Percentiles rank a stretch among this genome's conserved stretches.
Evolutionary conservation across 306 rosid species (phyloP).

Genomic region (Corylus heterophylla): DNA sequence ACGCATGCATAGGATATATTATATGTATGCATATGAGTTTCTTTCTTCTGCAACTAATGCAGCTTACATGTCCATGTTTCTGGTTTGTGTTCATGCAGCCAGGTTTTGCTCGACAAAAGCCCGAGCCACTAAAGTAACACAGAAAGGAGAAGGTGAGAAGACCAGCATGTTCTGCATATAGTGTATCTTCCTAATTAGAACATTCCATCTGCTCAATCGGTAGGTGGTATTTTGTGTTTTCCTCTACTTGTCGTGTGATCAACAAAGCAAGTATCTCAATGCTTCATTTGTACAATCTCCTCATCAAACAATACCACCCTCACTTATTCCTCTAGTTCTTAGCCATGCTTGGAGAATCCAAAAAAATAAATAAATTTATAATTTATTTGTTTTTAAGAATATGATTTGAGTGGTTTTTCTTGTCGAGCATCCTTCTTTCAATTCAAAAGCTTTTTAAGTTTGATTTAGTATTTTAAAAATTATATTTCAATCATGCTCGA

Average conservation of each 20-base stretch:
- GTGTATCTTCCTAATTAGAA: too few species aligned
- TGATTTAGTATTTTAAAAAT: background rate
- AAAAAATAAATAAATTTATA: background rate
- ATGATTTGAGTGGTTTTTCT: constrained; percentile 5
- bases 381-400: background rate
- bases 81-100: constrained; percentile 68
- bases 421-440: background rate
- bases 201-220: background rate
- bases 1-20: background rate
- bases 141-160: constrained; percentile 9
- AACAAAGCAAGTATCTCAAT: background rate
- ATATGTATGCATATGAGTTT: background rate
- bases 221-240: background rate
- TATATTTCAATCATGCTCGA: background rate
- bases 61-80: constrained; percentile 39
- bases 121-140: constrained; percentile 46
- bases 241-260: constrained; percentile 19
- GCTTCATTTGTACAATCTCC: too few species aligned
- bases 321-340: background rate
- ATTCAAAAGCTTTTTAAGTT: background rate
- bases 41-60: constrained; percentile 40
- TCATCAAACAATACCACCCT: too few species aligned
- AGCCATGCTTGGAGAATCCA: background rate
- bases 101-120: constrained; percentile 84
- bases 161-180: too few species aligned